These are phyloP conservation scores for Detonula confervacea DNA, from an alignment of 352 stramenopile species.

Conservation along the genomic window DNA sequence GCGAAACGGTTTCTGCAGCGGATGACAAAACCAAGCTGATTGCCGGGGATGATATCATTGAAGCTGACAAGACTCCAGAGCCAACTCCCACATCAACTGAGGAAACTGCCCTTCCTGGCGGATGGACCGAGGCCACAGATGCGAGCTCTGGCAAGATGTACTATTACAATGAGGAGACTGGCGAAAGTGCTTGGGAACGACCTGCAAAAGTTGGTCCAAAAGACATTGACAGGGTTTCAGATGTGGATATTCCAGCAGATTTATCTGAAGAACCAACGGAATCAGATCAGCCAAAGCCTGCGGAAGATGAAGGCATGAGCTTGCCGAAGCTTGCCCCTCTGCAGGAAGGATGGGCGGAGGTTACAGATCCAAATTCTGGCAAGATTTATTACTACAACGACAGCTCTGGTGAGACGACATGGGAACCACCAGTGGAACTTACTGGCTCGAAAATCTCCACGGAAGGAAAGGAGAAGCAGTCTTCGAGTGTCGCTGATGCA, in stretches of 20 bases:
- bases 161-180: slow-evolving; percentile 92
- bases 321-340: slow-evolving; percentile 15
- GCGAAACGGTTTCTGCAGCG: too few relatives aligned
- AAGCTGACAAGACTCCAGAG: too few relatives aligned
- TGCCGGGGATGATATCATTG: too few relatives aligned
- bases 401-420: slow-evolving; percentile 54
- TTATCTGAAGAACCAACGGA: background rate
- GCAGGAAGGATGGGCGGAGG: slow-evolving; percentile 50
- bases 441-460: background rate
- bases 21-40: too few relatives aligned
- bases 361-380: slow-evolving; percentile 57
- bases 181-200: slow-evolving; percentile 93
- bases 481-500: too few relatives aligned
- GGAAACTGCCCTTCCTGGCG: background rate
- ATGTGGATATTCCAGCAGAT: background rate
- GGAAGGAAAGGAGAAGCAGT: background rate
- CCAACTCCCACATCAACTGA: too few relatives aligned
- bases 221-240: background rate
- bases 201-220: slow-evolving; percentile 57
- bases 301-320: background rate
- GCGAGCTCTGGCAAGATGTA: slow-evolving; percentile 85
- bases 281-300: background rate
- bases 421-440: slow-evolving; percentile 55
- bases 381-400: slow-evolving; percentile 66
- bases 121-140: slow-evolving; percentile 15